These are phyloP conservation scores for Luffa aegyptiaca DNA, from an alignment of 306 rosid species.

Conservation along the genomic window DNA sequence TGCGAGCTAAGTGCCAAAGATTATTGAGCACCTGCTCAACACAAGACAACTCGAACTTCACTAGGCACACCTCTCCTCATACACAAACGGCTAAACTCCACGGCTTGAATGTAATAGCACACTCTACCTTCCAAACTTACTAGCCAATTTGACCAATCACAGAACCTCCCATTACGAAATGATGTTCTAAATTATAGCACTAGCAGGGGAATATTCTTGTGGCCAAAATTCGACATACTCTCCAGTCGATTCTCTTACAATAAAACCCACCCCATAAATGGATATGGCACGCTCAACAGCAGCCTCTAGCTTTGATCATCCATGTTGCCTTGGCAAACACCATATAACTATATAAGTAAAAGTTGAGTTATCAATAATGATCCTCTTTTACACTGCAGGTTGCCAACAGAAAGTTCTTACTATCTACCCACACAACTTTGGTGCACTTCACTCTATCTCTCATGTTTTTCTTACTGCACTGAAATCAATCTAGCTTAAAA, in stretches of 20 bases:
- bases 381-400: neutral
- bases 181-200: too few relatives aligned
- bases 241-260: neutral
- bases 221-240: neutral
- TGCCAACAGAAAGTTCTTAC: neutral
- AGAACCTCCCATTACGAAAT: neutral
- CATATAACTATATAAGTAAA: neutral
- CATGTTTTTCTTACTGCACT: too few relatives aligned
- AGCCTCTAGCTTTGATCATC: neutral
- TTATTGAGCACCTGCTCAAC: neutral
- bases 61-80: neutral
- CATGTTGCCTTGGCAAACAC: neutral
- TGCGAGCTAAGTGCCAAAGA: neutral
- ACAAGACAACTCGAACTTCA: neutral
- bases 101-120: neutral
- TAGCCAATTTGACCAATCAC: neutral
- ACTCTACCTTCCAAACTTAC: neutral
- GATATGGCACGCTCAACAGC: neutral
- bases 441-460: too few relatives aligned
- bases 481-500: too few relatives aligned
- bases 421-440: neutral
- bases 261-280: neutral
- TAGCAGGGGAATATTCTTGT: neutral
- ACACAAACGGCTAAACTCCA: neutral
- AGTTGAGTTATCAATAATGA: neutral